phyloP scores from a whole-genome alignment of 169 alveolate genomes.

The Babesia caballi region DNA sequence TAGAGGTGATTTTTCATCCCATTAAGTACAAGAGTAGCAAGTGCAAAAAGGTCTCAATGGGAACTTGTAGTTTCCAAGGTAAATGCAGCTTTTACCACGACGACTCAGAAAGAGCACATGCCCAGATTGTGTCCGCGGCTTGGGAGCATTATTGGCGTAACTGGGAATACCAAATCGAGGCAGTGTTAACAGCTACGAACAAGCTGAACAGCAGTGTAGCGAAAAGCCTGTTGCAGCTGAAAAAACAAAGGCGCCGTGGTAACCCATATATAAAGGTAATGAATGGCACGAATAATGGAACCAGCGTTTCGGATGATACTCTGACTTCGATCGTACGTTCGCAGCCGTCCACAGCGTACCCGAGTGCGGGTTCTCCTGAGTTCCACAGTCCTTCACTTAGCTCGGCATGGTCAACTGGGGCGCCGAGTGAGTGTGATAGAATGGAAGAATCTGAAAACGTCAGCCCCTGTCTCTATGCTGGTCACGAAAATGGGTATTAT shows the following conservation, averaged over 20 bases:
- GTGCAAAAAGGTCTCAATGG: conserved; percentile 70
- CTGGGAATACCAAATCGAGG: conserved; percentile 63
- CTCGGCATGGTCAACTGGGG: neutral
- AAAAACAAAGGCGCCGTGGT: neutral
- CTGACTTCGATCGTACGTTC: neutral
- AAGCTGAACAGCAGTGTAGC: neutral
- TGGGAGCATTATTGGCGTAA: conserved; percentile 72
- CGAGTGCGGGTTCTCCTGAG: neutral
- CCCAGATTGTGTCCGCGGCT: conserved; percentile 66
- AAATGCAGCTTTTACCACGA: conserved; percentile 73
- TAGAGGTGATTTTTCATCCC: conserved; percentile 83
- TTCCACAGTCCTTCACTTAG: neutral
- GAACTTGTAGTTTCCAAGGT: conserved; percentile 66
- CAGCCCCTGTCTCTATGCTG: neutral
- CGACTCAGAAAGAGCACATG: conserved; percentile 58
- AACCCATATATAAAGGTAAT: neutral
- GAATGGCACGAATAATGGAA: neutral
- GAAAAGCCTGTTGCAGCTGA: neutral
- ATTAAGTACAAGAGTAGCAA: conserved; percentile 79
- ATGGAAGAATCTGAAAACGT: neutral
- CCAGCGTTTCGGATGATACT: neutral
- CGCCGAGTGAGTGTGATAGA: neutral
- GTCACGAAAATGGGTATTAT: neutral
- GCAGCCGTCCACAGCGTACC: neutral
- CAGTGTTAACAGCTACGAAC: conserved; percentile 14